These are phyloP conservation scores for Kodamaea derodonti DNA, from an alignment of 1,139 yeast species.

Conservation along the genomic window DNA sequence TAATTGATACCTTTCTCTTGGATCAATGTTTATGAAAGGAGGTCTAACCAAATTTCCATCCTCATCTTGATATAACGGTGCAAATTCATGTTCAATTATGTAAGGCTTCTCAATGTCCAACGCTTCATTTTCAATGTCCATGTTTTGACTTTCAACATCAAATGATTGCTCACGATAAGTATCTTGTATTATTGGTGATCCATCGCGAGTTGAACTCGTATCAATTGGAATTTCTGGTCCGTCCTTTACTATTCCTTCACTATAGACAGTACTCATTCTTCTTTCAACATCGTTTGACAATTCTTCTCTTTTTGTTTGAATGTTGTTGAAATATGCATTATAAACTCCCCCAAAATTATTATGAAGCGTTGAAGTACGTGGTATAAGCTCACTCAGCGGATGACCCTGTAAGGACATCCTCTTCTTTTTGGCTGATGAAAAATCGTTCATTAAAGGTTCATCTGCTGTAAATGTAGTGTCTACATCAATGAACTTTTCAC, in stretches of 20 bases:
- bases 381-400: constrained; percentile 20
- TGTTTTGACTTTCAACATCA: neutral
- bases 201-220: constrained; percentile 1
- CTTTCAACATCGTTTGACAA: constrained; percentile 28
- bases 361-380: constrained; percentile 24
- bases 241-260: constrained; percentile 17
- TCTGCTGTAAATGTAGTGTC: constrained; percentile 4
- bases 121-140: neutral
- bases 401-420: constrained; percentile 26
- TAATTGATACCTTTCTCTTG: constrained; percentile 41
- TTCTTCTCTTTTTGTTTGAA: constrained; percentile 25
- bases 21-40: constrained; percentile 45
- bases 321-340: constrained; percentile 21
- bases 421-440: constrained; percentile 28
- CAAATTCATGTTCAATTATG: constrained; percentile 26
- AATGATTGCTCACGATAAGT: neutral
- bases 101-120: constrained; percentile 7
- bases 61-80: constrained; percentile 33
- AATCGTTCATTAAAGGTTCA: constrained; percentile 18
- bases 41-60: constrained; percentile 42
- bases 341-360: constrained; percentile 21
- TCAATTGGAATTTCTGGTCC: constrained; percentile 4
- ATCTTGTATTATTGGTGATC: constrained; percentile 1
- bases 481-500: neutral
- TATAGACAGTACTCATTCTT: constrained; percentile 26